Evolutionary conservation across 2,329 filamentous ascomycete species (phyloP).

Genomic region (Drechmeria coniospora): DNA sequence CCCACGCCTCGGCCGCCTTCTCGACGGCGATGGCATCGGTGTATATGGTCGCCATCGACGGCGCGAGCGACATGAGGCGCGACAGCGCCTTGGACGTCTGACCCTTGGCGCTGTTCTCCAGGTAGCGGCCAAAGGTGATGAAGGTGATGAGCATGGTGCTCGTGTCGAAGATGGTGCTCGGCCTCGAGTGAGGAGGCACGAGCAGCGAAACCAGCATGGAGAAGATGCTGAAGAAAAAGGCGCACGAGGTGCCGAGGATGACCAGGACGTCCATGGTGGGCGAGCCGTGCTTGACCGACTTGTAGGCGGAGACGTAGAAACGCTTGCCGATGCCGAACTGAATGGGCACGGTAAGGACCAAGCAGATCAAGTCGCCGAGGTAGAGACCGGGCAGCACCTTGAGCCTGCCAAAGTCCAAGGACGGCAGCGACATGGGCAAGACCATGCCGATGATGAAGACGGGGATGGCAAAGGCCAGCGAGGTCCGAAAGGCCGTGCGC

Average conservation of each 20-base stretch:
- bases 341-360: slow-evolving; percentile 75
- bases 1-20: slow-evolving; percentile 73
- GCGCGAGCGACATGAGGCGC: slow-evolving; percentile 84
- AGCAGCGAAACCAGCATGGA: slow-evolving; percentile 74
- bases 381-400: slow-evolving; percentile 60
- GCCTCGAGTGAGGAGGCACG: slow-evolving; percentile 60
- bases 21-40: slow-evolving; percentile 85
- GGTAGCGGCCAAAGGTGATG: slow-evolving; percentile 74
- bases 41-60: slow-evolving; percentile 95
- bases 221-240: slow-evolving; percentile 87
- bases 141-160: slow-evolving; percentile 98
- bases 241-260: slow-evolving; percentile 81
- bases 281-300: slow-evolving; percentile 75
- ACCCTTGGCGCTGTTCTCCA: slow-evolving; percentile 91
- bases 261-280: slow-evolving; percentile 98
- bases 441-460: slow-evolving; percentile 91
- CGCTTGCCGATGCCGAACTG: slow-evolving; percentile 93
- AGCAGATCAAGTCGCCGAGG: slow-evolving; percentile 73
- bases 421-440: slow-evolving; percentile 68
- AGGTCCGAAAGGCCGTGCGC: slow-evolving; percentile 66
- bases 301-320: slow-evolving; percentile 88
- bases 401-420: slow-evolving; percentile 61
- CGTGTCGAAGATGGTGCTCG: slow-evolving; percentile 87
- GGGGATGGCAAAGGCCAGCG: slow-evolving; percentile 68
- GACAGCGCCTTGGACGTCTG: slow-evolving; percentile 92